Evolutionary conservation across 2,329 filamentous ascomycete genomes (phyloP).

Genomic region (Tolypocladium tropicale): DNA sequence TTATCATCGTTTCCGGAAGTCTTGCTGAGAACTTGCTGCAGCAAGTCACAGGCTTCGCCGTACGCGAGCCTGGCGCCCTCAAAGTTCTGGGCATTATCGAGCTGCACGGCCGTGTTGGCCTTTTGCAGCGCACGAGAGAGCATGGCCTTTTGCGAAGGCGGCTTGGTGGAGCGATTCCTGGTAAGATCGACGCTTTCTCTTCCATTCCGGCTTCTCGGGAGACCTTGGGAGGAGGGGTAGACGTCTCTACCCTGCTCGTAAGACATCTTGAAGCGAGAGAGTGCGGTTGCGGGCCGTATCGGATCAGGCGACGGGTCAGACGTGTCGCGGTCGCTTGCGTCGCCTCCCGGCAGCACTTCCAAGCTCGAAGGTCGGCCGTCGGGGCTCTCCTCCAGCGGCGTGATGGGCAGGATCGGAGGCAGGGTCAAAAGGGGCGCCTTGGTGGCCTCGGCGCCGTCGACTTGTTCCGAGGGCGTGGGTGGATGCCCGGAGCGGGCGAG

Average conservation of each 20-base stretch:
- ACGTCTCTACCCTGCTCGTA: conserved; percentile 19
- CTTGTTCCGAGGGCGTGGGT: neutral
- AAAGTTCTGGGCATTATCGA: conserved; percentile 94
- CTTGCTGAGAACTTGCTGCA: conserved; percentile 78
- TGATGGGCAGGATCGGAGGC: conserved; percentile 14
- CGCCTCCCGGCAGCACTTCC: conserved; percentile 4
- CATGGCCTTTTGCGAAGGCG: conserved; percentile 86
- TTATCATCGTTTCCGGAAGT: conserved; percentile 80
- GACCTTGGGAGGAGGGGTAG: conserved; percentile 17
- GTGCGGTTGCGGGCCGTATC: conserved; percentile 6
- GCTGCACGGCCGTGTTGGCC: conserved; percentile 86
- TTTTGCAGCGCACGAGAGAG: conserved; percentile 91
- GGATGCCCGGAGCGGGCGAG: neutral
- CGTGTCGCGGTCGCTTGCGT: conserved; percentile 5
- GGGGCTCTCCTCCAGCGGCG: conserved; percentile 10
- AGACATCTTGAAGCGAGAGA: conserved; percentile 14
- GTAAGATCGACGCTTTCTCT: conserved; percentile 20
- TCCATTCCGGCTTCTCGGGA: conserved; percentile 20
- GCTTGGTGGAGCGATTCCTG: conserved; percentile 22
- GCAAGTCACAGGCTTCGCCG: conserved; percentile 74
- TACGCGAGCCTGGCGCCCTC: conserved; percentile 87
- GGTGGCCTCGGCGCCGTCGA: neutral
- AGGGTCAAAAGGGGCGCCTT: conserved; percentile 6
- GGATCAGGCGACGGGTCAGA: conserved; percentile 6
- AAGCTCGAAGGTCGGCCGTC: conserved; percentile 2